phyloP scores from a whole-genome alignment of 2,329 filamentous ascomycete genomes.

The Hirsutella thompsonii region DNA sequence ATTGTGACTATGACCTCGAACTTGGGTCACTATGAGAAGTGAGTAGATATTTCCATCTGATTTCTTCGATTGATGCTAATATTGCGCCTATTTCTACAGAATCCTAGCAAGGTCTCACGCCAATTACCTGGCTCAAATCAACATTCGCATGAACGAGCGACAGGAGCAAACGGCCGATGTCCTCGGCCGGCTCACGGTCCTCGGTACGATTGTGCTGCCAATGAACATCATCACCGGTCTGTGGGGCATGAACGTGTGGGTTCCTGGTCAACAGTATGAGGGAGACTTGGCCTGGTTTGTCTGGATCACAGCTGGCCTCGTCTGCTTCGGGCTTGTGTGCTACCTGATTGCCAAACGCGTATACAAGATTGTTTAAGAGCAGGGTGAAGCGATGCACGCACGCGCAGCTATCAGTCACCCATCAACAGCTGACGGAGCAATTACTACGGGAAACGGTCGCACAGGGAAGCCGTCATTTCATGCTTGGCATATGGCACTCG shows the following conservation, averaged over 20 bases:
- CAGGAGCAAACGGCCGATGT: conserved; percentile 94
- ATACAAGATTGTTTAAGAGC: conserved; percentile 57
- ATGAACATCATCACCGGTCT: conserved; percentile 99
- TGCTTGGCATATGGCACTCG: background rate
- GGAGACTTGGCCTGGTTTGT: conserved; percentile 64
- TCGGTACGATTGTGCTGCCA: conserved; percentile 91
- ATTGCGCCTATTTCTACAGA: conserved; percentile 17
- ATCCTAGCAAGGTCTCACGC: conserved; percentile 83
- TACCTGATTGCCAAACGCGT: conserved; percentile 75
- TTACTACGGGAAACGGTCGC: too few species aligned
- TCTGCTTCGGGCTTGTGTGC: conserved; percentile 68
- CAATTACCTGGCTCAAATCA: conserved; percentile 98
- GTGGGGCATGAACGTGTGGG: conserved; percentile 98
- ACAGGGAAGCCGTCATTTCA: background rate
- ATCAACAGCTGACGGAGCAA: too few species aligned
- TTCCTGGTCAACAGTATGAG: conserved; percentile 80
- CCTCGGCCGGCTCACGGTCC: conserved; percentile 83
- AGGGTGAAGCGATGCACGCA: background rate
- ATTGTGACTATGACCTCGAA: conserved; percentile 99
- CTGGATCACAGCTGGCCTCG: conserved; percentile 58
- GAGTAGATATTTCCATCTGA: conserved; percentile 19
- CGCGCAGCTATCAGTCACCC: too few species aligned
- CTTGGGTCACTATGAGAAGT: conserved; percentile 92
- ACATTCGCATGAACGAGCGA: conserved; percentile 96
- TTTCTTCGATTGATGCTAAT: conserved; percentile 5